Conservation (phyloP, 164 flowering plant species). For the Vitis rupestris region DNA sequence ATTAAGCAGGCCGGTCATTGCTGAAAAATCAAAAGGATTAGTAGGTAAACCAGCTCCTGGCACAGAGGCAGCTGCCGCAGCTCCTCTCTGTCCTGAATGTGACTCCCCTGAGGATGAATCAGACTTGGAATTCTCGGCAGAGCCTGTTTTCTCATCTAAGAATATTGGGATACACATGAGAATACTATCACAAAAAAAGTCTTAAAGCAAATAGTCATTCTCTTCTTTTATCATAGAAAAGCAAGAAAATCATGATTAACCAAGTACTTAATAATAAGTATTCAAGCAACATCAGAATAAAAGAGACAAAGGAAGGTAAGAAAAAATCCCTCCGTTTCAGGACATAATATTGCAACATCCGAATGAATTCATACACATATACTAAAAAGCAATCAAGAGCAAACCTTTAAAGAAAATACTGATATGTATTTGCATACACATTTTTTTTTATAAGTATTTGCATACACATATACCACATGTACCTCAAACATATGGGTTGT, state of each 20-base stretch:
- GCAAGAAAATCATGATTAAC: neutral
- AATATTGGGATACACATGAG: neutral
- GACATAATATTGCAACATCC: too few species aligned
- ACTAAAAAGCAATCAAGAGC: too few species aligned
- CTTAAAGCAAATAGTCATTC: neutral
- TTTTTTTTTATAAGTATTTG: too few species aligned
- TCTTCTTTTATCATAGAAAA: neutral
- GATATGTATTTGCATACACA: too few species aligned
- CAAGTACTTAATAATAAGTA: neutral
- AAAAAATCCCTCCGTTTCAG: too few species aligned
- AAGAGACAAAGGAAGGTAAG: too few species aligned
- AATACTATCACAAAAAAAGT: neutral
- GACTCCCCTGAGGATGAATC: slow-evolving; percentile 31
- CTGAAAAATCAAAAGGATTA: slow-evolving; percentile 84
- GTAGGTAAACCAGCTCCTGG: slow-evolving; percentile 40
- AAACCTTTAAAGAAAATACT: too few species aligned
- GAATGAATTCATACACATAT: too few species aligned
- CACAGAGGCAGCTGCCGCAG: slow-evolving; percentile 15
- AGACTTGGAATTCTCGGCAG: slow-evolving; percentile 31
- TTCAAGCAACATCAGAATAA: too few species aligned
- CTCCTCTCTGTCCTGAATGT: slow-evolving; percentile 26
- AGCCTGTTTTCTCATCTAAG: slow-evolving; percentile 33
- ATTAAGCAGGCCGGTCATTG: slow-evolving; percentile 75
- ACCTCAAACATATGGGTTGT: too few species aligned
- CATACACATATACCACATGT: too few species aligned